These are phyloP conservation scores for Priceomyces melissophilus DNA, from an alignment of 805 yeast genomes.

Conservation along the genomic window DNA sequence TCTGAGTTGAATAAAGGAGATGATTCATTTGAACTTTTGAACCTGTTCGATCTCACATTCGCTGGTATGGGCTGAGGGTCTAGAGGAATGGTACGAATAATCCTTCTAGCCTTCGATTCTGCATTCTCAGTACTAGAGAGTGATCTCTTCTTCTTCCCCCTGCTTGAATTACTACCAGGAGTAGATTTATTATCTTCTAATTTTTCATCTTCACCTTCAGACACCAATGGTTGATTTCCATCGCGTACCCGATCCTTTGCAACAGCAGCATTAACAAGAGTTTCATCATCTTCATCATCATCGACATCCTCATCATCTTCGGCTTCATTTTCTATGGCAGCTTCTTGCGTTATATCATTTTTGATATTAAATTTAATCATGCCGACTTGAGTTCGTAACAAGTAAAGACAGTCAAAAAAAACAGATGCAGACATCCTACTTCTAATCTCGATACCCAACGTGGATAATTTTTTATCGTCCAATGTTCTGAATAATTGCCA, in stretches of 20 bases:
- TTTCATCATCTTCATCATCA: conserved; percentile 24
- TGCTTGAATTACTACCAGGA: conserved; percentile 38
- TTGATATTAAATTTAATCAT: conserved; percentile 59
- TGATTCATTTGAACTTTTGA: conserved; percentile 32
- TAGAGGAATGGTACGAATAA: conserved; percentile 73
- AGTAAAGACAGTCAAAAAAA: conserved; percentile 85
- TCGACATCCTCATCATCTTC: conserved; percentile 20
- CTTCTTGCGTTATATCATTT: conserved; percentile 21
- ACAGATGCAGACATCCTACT: conserved; percentile 91
- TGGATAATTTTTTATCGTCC: conserved; percentile 46
- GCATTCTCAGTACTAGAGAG: conserved; percentile 58
- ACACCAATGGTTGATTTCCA: conserved; percentile 18
- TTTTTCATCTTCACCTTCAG: conserved; percentile 15
- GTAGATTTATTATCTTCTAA: conserved; percentile 22
- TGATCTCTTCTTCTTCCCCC: conserved; percentile 41
- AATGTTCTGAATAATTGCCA: conserved; percentile 82
- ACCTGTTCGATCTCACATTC: conserved; percentile 32
- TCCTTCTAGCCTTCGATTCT: conserved; percentile 68
- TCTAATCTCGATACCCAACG: conserved; percentile 53
- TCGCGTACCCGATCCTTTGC: conserved; percentile 17
- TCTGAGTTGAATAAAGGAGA: conserved; percentile 21
- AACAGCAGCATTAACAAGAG: conserved; percentile 23
- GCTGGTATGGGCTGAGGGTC: conserved; percentile 76
- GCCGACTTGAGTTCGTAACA: conserved; percentile 82
- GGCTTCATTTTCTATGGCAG: conserved; percentile 25